Conservation (phyloP, 202 grass and related monocot genomes). For the Saccharum hybrid region DNA sequence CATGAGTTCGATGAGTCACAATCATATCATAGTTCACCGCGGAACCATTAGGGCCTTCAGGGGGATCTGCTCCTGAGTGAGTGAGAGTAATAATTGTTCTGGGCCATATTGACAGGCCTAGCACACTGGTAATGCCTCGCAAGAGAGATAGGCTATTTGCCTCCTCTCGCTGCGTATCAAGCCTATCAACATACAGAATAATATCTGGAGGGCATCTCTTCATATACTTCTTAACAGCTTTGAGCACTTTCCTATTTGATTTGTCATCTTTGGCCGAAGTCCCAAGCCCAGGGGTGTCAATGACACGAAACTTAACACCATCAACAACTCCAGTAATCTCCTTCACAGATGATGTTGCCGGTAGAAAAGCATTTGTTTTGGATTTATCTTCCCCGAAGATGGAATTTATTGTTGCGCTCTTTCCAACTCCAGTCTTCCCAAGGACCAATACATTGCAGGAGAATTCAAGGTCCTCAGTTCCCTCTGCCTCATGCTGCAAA, state of each 20-base stretch:
- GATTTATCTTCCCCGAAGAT: conserved; percentile 81
- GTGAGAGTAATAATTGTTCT: conserved; percentile 75
- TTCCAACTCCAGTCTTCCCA: conserved; percentile 80
- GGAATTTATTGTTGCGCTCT: conserved; percentile 90
- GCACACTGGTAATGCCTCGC: conserved; percentile 65
- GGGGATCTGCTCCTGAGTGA: conserved; percentile 66
- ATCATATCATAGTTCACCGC: conserved; percentile 67
- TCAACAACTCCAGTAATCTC: conserved; percentile 69
- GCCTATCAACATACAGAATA: conserved; percentile 81
- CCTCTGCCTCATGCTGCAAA: conserved; percentile 63
- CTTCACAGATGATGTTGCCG: conserved; percentile 59
- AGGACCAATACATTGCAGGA: conserved; percentile 78
- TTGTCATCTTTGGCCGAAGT: conserved; percentile 63
- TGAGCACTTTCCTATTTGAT: conserved; percentile 73
- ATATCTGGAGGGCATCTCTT: conserved; percentile 78
- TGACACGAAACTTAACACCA: conserved; percentile 70
- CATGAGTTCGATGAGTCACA: conserved; percentile 57
- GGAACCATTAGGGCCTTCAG: conserved; percentile 77
- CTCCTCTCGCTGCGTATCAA: conserved; percentile 65
- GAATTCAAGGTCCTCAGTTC: conserved; percentile 65
- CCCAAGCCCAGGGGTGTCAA: conserved; percentile 88
- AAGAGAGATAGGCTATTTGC: conserved; percentile 60
- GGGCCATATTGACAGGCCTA: conserved; percentile 71
- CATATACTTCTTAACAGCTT: conserved; percentile 72
- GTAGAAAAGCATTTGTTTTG: conserved; percentile 71